Conservation (phyloP, 176 grass and related monocot species). For the Zoysia japonica region DNA sequence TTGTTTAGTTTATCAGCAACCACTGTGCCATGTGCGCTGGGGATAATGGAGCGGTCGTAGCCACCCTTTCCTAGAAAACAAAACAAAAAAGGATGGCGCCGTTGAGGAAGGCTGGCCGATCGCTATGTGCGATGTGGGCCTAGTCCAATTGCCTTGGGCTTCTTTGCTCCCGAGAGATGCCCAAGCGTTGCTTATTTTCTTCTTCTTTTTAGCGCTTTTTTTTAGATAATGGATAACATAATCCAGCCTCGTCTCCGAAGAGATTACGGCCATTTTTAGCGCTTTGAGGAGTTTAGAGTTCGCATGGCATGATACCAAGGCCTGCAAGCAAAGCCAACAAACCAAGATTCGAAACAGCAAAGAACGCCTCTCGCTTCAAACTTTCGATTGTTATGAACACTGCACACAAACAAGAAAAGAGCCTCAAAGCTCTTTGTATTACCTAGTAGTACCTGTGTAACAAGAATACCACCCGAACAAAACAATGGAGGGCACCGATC, state of each 20-base stretch:
- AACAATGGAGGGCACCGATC: constrained; percentile 17
- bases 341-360: not conserved
- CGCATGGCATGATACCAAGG: too few species aligned
- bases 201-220: too few species aligned
- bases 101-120: too few species aligned
- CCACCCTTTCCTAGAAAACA: too few species aligned
- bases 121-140: too few species aligned
- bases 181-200: not conserved
- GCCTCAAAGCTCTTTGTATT: constrained; percentile 23
- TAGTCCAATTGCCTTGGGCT: not conserved
- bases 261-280: too few species aligned
- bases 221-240: too few species aligned
- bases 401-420: not conserved
- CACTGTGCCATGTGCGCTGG: too few species aligned
- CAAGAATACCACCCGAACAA: constrained; percentile 17
- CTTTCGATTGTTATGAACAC: not conserved
- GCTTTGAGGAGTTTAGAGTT: not conserved
- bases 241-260: too few species aligned
- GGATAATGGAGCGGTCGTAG: too few species aligned
- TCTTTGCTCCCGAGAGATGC: not conserved
- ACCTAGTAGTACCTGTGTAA: constrained; percentile 18
- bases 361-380: not conserved
- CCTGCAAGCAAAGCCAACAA: not conserved
- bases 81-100: too few species aligned
- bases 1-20: too few species aligned